Base-by-base conservation (phyloP, 768 basidiomycete species). In the Suillus spraguei region DNA sequence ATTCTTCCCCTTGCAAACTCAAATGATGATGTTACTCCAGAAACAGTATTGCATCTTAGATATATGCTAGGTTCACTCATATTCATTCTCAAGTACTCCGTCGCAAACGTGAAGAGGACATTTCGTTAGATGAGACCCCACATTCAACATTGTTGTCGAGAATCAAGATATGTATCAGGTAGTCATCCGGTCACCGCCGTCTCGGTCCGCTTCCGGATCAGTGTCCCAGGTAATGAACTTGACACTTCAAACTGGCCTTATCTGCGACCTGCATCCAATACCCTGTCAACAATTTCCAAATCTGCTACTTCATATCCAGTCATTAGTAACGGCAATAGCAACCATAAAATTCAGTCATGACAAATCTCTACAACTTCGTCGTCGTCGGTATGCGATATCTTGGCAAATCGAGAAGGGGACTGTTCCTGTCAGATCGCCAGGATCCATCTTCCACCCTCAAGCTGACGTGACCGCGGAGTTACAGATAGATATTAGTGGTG, bases 401-500 rank as follows among this genome's bases (percentile, higher is more conserved):
- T 20, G 39, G 17, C 38, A 8, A 38, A 56, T 17, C 22, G 16
- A 56, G 55, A 56, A 39, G 36, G 9, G 38, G 28, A 58, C 39
- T 10, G 38, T 56, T 38, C n/a, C 55, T 39, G 36, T 56, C 38
- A 9, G 38, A 41, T 58, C 39, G 17, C 28, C 52, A 54, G 50
- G 36, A 61, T 20, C 60, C n/a, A 55, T 53, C 35, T 58, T 39
- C 17, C 17, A 16, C 9, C 5, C 20, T 16, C 53, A 32, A 39
- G 56, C 59, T n/a, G 17, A 24, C 38, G 41, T 58, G 42, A 53
- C 66, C 60, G 64, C 64, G 66, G 74, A 70, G 62, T 61, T 73
- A 49, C 55, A 65, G 65, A 42, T 64, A 59, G 42, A 52, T 41
- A 56, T 33, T n/a, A 42, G 60, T 47, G 55, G 16, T 39, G 52